These are phyloP conservation scores for Musa schizocarpa DNA, from an alignment of 176 grass and related monocot species.

Conservation along the genomic window DNA sequence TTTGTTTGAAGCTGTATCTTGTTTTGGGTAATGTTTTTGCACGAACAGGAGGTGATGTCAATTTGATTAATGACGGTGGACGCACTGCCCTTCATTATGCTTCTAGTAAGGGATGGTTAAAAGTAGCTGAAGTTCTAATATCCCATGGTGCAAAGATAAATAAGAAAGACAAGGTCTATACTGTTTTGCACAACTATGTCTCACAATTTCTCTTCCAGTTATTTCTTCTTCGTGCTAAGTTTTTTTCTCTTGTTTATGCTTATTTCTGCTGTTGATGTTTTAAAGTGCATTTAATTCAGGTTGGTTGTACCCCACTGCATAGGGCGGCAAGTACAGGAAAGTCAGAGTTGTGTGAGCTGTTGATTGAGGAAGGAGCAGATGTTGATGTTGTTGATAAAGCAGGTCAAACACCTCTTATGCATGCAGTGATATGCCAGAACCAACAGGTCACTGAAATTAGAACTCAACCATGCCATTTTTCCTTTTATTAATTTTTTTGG, in stretches of 20 bases:
- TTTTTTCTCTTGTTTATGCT: not conserved
- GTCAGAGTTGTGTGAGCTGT: slow-evolving; percentile 60
- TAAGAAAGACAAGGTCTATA: slow-evolving; percentile 82
- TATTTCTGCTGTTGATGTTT: slow-evolving; percentile 3
- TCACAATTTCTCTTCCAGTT: not conserved
- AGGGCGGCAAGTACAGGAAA: slow-evolving; percentile 89
- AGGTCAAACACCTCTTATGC: slow-evolving; percentile 67
- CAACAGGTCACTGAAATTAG: slow-evolving; percentile 47
- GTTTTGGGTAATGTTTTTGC: slow-evolving; percentile 17
- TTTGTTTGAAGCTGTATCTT: not conserved
- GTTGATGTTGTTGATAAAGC: slow-evolving; percentile 62
- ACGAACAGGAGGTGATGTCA: slow-evolving; percentile 60
- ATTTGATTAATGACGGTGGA: slow-evolving; percentile 73
- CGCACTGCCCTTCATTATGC: slow-evolving; percentile 96
- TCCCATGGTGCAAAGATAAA: slow-evolving; percentile 63
- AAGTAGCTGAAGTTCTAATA: slow-evolving; percentile 66
- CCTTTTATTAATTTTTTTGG: not conserved
- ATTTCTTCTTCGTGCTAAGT: slow-evolving; percentile 4
- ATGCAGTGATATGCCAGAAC: slow-evolving; percentile 71
- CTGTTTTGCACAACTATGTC: not conserved
- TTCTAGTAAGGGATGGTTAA: slow-evolving; percentile 67
- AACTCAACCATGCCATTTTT: not conserved
- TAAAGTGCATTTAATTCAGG: slow-evolving; percentile 26
- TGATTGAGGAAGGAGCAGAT: slow-evolving; percentile 96
- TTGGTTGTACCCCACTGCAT: slow-evolving; percentile 83